These are phyloP conservation scores for Coriolopsis trogii DNA, from an alignment of 1,284 basidiomycete species.

Conservation along the genomic window DNA sequence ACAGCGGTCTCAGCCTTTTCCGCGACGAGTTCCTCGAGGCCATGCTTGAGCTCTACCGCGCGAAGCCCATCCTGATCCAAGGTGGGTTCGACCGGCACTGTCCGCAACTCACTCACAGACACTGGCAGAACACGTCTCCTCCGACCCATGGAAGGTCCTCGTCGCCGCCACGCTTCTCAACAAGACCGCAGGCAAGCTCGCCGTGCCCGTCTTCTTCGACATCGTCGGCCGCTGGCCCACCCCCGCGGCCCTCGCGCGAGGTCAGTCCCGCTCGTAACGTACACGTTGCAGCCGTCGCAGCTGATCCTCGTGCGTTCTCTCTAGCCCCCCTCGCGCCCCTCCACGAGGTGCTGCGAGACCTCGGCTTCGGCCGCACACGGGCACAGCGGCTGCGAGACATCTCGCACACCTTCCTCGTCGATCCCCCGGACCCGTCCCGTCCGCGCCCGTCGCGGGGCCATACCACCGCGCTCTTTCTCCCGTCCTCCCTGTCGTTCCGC, in stretches of 20 bases:
- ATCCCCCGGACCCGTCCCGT: slow-evolving; percentile 40
- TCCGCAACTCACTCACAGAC: not conserved
- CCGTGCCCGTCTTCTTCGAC: slow-evolving; percentile 58
- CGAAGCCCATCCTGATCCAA: slow-evolving; percentile 30
- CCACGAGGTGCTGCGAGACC: slow-evolving; percentile 43
- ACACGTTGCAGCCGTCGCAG: not conserved
- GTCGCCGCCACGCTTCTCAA: slow-evolving; percentile 58
- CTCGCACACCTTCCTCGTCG: slow-evolving; percentile 47
- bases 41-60: slow-evolving; percentile 19
- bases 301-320: not conserved
- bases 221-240: slow-evolving; percentile 56
- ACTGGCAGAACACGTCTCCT: slow-evolving; percentile 44
- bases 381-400: slow-evolving; percentile 52
- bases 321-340: slow-evolving; percentile 30
- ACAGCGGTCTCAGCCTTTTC: slow-evolving; percentile 15
- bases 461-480: not conserved
- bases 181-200: slow-evolving; percentile 53
- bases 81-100: slow-evolving; percentile 7
- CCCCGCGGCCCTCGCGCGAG: slow-evolving; percentile 50
- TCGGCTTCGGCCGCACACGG: slow-evolving; percentile 58
- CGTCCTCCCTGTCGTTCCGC: no score
- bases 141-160: slow-evolving; percentile 58
- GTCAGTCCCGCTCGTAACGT: slow-evolving; percentile 27
- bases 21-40: slow-evolving; percentile 15
- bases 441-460: slow-evolving; percentile 17